These are phyloP conservation scores for Athelia sp. DNA, from an alignment of 1,284 basidiomycete genomes.

Conservation along the genomic window DNA sequence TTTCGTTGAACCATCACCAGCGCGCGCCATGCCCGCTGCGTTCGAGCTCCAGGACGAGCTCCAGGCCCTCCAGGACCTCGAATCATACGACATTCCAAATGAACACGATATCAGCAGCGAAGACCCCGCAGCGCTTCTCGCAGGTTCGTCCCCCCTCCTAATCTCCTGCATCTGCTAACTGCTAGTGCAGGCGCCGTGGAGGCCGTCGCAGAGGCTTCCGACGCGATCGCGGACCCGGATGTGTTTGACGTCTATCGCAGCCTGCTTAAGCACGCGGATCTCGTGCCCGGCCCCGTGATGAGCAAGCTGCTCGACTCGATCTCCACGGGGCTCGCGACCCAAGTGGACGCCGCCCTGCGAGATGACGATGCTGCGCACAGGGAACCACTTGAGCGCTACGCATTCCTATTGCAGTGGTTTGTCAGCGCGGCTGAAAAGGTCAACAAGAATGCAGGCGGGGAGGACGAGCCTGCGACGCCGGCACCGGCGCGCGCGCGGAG, in stretches of 20 bases:
- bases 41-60: conserved; percentile 51
- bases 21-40: neutral
- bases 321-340: conserved; percentile 62
- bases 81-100: conserved; percentile 40
- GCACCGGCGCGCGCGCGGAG: conserved; percentile 42
- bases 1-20: neutral
- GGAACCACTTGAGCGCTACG: conserved; percentile 79
- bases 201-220: conserved; percentile 66
- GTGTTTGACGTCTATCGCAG: conserved; percentile 79
- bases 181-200: conserved; percentile 62
- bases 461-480: conserved; percentile 40
- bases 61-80: conserved; percentile 37
- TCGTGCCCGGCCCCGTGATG: conserved; percentile 57
- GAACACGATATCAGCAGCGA: conserved; percentile 41
- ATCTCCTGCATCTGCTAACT: conserved; percentile 5
- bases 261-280: conserved; percentile 65
- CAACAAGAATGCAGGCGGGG: conserved; percentile 44
- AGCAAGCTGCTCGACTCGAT: conserved; percentile 78
- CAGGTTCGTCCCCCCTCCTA: conserved; percentile 15
- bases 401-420: conserved; percentile 86
- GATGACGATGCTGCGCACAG: conserved; percentile 73
- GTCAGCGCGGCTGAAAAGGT: conserved; percentile 73
- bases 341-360: conserved; percentile 62
- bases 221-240: conserved; percentile 57
- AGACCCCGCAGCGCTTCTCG: conserved; percentile 31